These are phyloP conservation scores for Talaromyces sp. DNA, from an alignment of 2,329 filamentous ascomycete species.

Conservation along the genomic window DNA sequence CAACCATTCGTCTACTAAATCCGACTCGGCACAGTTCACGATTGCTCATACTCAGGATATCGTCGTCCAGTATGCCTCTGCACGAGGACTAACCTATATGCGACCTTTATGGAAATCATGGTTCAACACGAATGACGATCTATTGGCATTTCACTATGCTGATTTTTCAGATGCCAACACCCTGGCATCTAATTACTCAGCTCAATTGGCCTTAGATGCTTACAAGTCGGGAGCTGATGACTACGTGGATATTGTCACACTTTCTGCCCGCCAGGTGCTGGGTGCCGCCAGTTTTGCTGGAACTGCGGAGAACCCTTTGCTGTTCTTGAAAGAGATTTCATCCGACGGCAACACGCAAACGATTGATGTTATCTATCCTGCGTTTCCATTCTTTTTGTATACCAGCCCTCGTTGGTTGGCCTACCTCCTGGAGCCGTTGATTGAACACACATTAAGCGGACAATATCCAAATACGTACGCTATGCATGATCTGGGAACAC, in stretches of 20 bases:
- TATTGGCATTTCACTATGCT: slow-evolving; percentile 69
- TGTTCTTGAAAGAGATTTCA: slow-evolving; percentile 82
- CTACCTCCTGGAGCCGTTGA: slow-evolving; percentile 70
- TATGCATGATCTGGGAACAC: slow-evolving; percentile 51
- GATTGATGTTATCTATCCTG: slow-evolving; percentile 80
- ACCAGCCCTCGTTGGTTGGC: slow-evolving; percentile 76
- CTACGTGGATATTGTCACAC: slow-evolving; percentile 70
- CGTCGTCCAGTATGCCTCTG: slow-evolving; percentile 72
- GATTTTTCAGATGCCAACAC: slow-evolving; percentile 62
- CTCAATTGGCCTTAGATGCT: slow-evolving; percentile 65
- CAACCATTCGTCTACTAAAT: slow-evolving; percentile 22
- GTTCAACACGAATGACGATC: slow-evolving; percentile 57
- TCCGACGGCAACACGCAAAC: slow-evolving; percentile 82
- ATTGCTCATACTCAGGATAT: slow-evolving; percentile 72
- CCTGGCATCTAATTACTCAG: slow-evolving; percentile 68
- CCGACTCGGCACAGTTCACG: slow-evolving; percentile 65
- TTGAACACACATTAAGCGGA: slow-evolving; percentile 75
- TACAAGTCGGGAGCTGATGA: slow-evolving; percentile 67
- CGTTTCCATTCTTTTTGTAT: slow-evolving; percentile 81
- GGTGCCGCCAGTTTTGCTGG: slow-evolving; percentile 72
- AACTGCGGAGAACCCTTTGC: slow-evolving; percentile 62
- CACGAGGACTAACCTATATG: slow-evolving; percentile 72
- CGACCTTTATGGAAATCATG: slow-evolving; percentile 73
- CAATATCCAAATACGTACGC: slow-evolving; percentile 68
- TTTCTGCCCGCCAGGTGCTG: slow-evolving; percentile 74